Percentiles rank a stretch among this genome's conserved stretches.
Conservation (phyloP, 1,284 basidiomycete genomes). For the Tilletia indica region DNA sequence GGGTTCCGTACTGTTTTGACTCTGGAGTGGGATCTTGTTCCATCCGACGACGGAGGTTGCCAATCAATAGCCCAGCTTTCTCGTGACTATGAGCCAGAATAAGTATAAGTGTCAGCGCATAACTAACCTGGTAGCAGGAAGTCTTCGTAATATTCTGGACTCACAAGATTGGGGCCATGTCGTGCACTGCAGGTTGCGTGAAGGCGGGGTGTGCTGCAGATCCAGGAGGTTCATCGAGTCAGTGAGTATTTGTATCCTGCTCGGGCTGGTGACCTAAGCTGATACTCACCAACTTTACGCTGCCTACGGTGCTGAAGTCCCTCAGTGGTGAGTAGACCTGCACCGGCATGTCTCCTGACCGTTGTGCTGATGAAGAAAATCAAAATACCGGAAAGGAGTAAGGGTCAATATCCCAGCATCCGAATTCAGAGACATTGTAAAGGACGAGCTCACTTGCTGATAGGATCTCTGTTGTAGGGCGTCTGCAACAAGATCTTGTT, state of each 20-base stretch:
- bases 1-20: background rate
- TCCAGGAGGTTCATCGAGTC: no score
- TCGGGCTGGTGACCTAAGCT: no score
- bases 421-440: background rate
- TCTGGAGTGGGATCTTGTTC: background rate
- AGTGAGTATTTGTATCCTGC: no score
- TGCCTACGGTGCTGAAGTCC: background rate
- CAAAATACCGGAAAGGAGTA: background rate
- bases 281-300: background rate
- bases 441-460: background rate
- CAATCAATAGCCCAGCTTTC: background rate
- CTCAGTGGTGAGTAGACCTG: background rate
- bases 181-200: background rate
- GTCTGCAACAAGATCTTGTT: background rate
- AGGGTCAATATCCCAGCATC: no score
- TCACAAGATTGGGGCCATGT: slow-evolving; percentile 15
- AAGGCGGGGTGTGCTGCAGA: background rate
- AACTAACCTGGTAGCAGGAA: no score
- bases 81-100: background rate
- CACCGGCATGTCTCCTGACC: background rate
- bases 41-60: background rate
- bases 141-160: background rate
- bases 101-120: background rate
- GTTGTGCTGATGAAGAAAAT: background rate
- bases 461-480: background rate